Evolutionary conservation across 2,329 filamentous ascomycete genomes (phyloP).

Genomic region (Microcyclosporella mali): DNA sequence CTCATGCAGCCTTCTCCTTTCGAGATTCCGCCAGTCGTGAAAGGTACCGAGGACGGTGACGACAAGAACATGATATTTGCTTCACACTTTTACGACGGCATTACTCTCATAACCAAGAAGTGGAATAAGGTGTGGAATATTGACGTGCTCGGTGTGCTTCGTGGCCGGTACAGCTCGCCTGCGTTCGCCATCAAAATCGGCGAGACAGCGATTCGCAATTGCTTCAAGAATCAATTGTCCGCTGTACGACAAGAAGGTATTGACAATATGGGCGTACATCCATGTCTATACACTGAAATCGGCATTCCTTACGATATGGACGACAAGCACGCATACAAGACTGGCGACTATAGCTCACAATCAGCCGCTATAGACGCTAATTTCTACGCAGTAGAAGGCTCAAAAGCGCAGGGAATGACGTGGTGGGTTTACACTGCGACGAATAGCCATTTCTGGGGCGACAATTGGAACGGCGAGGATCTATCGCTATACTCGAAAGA

Average conservation of each 20-base stretch:
- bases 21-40: constrained; percentile 83
- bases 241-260: constrained; percentile 78
- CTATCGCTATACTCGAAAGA: constrained; percentile 83
- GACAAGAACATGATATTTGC: constrained; percentile 87
- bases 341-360: constrained; percentile 90
- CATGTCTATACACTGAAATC: constrained; percentile 87
- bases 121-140: constrained; percentile 98
- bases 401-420: constrained; percentile 75
- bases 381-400: constrained; percentile 83
- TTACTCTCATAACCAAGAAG: constrained; percentile 95
- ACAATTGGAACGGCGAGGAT: constrained; percentile 97
- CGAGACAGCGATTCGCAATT: constrained; percentile 89
- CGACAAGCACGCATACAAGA: constrained; percentile 89
- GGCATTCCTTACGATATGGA: constrained; percentile 99
- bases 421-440: constrained; percentile 79
- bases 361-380: constrained; percentile 92
- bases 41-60: constrained; percentile 72
- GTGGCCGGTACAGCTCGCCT: constrained; percentile 80
- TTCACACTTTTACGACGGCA: constrained; percentile 93
- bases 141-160: constrained; percentile 84
- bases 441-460: constrained; percentile 84
- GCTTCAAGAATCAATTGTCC: constrained; percentile 78
- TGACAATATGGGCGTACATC: constrained; percentile 83
- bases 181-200: constrained; percentile 90
- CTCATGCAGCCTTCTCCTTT: constrained; percentile 88